Conservation (phyloP, 352 stramenopile genomes). For the Nothophytophthora sp. region DNA sequence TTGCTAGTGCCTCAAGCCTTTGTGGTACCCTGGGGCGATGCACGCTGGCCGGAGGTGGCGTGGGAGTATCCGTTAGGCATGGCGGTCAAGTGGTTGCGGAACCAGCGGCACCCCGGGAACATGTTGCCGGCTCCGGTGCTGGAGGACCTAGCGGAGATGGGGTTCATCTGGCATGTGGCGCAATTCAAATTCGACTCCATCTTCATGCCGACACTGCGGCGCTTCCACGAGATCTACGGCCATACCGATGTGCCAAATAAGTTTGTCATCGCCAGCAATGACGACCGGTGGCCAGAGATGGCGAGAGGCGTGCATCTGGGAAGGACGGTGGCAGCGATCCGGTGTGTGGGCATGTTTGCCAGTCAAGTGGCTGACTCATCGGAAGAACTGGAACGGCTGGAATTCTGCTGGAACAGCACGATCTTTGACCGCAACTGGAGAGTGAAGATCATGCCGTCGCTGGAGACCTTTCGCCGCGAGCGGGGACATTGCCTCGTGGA, state of each 20-base stretch:
- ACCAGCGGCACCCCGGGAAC: not conserved
- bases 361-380: slow-evolving; percentile 19
- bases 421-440: slow-evolving; percentile 39
- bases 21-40: not conserved
- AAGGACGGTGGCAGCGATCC: slow-evolving; percentile 29
- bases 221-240: slow-evolving; percentile 25
- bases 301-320: slow-evolving; percentile 29
- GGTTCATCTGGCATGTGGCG: slow-evolving; percentile 22
- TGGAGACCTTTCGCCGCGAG: slow-evolving; percentile 25
- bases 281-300: slow-evolving; percentile 14
- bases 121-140: slow-evolving; percentile 8
- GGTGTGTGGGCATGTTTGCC: slow-evolving; percentile 19
- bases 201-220: slow-evolving; percentile 30
- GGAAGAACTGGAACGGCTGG: slow-evolving; percentile 27
- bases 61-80: slow-evolving; percentile 3
- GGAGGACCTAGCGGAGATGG: slow-evolving; percentile 20
- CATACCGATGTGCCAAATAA: slow-evolving; percentile 28
- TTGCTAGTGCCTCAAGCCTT: not conserved
- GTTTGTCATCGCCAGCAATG: slow-evolving; percentile 18
- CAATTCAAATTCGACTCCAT: slow-evolving; percentile 25
- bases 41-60: not conserved
- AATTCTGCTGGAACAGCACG: slow-evolving; percentile 33
- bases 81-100: not conserved
- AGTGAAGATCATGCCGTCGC: slow-evolving; percentile 32
- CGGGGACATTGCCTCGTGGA: slow-evolving; percentile 32